Base-by-base conservation (phyloP, 768 basidiomycete genomes). In the Russula sp. region DNA sequence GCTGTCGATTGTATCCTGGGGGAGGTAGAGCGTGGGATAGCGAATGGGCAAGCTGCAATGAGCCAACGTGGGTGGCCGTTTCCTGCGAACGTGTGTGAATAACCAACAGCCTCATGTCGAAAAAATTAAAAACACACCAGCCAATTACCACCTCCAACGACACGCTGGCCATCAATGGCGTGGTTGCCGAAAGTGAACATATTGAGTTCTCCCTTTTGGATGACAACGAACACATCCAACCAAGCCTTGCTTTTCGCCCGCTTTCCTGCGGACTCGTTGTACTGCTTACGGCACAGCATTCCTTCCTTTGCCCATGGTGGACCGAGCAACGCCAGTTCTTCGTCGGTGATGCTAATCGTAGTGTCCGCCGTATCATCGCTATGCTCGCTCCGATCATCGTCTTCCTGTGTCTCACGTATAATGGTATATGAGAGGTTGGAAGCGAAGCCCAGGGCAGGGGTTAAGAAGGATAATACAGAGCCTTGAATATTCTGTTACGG, bases 291-390 rank as follows among this genome's bases (percentile, higher is more conserved):
- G 67, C 87, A 88, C 9, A 99, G 82, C 79, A 96, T 90, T 13
- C 97, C 97, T 73, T 99, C 97, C 74, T 99, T 99, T 0, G 97
- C 97, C 96, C 96, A 99, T 0, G 97, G 97, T 6, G 97, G 86
- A 16, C 97, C 97, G 16, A 97, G 84, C 41, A 98, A 77, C 2
- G 96, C 96, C 13, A 99, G 79, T 74, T 97, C 93, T 73, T 98
- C 97, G 68, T 98, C 96, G 7, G 89, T 85, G 61, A 98, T 92
- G 55, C 92, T 93, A 67, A 90, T 87, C 38, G 81, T 84, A 1
- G 87, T 89, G 32, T 87, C 86, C 34, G 71, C 74, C 5, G 90
- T 84, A 42, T 78, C 81, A 20, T 80, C 79, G 70, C 87, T 91
- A 39, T 78, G 76, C 22, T 83, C 69, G 65, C 90, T 91, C 55